These are phyloP conservation scores for Colletotrichum sidae DNA, from an alignment of 2,329 filamentous ascomycete genomes.

Conservation along the genomic window DNA sequence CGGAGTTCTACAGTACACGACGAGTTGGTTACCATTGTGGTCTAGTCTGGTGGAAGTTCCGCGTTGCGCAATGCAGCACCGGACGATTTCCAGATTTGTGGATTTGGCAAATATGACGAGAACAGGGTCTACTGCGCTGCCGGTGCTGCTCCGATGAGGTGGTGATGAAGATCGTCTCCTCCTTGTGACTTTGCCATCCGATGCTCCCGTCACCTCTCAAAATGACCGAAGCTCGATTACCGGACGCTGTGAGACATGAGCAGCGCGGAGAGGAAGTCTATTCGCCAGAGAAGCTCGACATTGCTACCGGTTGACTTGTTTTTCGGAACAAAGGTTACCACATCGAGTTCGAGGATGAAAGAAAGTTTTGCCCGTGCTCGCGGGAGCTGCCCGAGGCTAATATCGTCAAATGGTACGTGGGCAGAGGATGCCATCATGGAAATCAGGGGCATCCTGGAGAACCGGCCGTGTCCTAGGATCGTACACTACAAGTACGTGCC, in stretches of 20 bases:
- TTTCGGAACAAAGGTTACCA: too few species aligned
- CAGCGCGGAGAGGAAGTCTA: too few species aligned
- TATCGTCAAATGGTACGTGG: not conserved
- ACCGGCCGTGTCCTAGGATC: slow-evolving; percentile 6
- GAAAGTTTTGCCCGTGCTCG: slow-evolving; percentile 6
- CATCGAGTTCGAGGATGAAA: not conserved
- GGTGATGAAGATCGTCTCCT: slow-evolving; percentile 8
- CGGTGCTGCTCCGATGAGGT: slow-evolving; percentile 1
- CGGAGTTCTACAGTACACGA: too few species aligned
- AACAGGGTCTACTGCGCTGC: not conserved
- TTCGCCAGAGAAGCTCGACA: too few species aligned
- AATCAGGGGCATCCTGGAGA: slow-evolving; percentile 21
- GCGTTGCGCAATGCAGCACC: too few species aligned
- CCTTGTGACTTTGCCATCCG: not conserved
- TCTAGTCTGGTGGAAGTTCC: too few species aligned
- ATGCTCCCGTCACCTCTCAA: not conserved
- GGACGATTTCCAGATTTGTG: slow-evolving; percentile 15
- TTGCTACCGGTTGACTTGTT: too few species aligned
- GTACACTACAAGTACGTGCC: slow-evolving; percentile 1
- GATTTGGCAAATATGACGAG: slow-evolving; percentile 13
- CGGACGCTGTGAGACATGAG: not conserved
- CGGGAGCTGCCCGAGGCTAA: slow-evolving; percentile 6
- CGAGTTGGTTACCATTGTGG: too few species aligned
- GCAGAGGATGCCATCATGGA: not conserved
- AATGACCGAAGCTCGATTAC: not conserved